Evolutionary conservation across 768 basidiomycete species (phyloP).

Genomic region (Lentinula raphanica): DNA sequence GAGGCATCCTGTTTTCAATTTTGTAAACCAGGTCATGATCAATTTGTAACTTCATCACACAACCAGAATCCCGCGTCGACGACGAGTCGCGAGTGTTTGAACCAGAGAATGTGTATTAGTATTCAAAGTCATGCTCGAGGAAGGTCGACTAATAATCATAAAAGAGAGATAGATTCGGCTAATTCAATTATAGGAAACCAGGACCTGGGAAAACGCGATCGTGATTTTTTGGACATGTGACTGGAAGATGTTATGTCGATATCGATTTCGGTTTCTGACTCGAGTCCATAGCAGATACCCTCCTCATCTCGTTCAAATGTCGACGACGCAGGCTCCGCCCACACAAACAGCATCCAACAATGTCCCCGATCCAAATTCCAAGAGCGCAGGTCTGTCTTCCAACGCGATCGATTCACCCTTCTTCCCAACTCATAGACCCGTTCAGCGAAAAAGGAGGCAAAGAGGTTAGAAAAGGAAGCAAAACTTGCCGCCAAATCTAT

Average conservation of each 20-base stretch:
- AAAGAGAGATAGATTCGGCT: too few relatives aligned
- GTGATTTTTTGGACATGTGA: background rate
- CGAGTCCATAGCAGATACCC: background rate
- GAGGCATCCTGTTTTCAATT: too few relatives aligned
- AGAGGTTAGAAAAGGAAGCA: constrained; percentile 72
- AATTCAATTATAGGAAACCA: too few relatives aligned
- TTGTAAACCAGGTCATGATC: too few relatives aligned
- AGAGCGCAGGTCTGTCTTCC: constrained; percentile 34
- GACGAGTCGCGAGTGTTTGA: too few relatives aligned
- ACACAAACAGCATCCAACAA: background rate
- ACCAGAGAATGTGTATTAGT: too few relatives aligned
- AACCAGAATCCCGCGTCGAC: too few relatives aligned
- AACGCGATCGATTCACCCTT: background rate
- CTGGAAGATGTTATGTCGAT: constrained; percentile 1
- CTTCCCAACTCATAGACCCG: background rate
- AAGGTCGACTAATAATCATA: too few relatives aligned
- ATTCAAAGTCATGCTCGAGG: too few relatives aligned
- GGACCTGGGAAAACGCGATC: background rate
- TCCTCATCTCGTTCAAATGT: background rate
- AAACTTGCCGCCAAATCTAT: constrained; percentile 68
- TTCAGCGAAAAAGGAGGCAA: constrained; percentile 81
- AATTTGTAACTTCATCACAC: too few relatives aligned
- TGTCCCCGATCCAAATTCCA: constrained; percentile 23
- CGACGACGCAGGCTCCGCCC: background rate
- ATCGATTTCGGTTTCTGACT: constrained; percentile 9